Conservation (phyloP, 495 filamentous ascomycete species). For the Monascus purpureus region DNA sequence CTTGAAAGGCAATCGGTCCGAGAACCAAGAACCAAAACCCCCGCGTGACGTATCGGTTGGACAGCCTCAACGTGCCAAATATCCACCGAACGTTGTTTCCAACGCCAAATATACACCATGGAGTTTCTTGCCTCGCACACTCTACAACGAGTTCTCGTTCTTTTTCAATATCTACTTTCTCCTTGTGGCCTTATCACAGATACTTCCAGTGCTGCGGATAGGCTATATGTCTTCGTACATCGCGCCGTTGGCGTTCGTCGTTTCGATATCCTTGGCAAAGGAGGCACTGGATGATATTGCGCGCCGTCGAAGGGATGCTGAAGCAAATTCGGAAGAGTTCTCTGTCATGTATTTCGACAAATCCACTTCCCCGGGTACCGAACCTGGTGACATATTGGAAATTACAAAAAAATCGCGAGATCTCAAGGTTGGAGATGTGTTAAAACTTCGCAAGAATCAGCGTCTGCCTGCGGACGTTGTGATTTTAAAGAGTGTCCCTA, state of each 20-base stretch:
- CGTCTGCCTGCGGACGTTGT: slow-evolving; percentile 90
- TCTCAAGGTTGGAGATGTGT: slow-evolving; percentile 84
- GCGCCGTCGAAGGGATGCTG: slow-evolving; percentile 69
- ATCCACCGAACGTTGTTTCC: slow-evolving; percentile 64
- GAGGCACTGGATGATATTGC: slow-evolving; percentile 92
- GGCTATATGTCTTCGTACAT: slow-evolving; percentile 93
- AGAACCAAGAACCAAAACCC: slow-evolving; percentile 13
- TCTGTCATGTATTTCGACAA: slow-evolving; percentile 56
- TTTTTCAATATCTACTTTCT: slow-evolving; percentile 99
- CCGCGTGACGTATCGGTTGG: slow-evolving; percentile 31
- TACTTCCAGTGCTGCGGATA: slow-evolving; percentile 75
- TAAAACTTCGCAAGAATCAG: slow-evolving; percentile 83
- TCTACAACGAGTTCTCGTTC: slow-evolving; percentile 98
- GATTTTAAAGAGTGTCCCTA: slow-evolving; percentile 69
- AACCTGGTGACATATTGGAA: slow-evolving; percentile 28
- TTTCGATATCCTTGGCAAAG: slow-evolving; percentile 84
- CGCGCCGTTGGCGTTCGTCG: slow-evolving; percentile 81
- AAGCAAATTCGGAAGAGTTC: slow-evolving; percentile 89
- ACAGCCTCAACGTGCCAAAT: slow-evolving; percentile 27
- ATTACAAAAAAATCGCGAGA: slow-evolving; percentile 70
- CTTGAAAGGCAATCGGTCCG: slow-evolving; percentile 8
- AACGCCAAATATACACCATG: slow-evolving; percentile 98
- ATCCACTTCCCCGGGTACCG: slow-evolving; percentile 6
- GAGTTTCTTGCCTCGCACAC: slow-evolving; percentile 83
- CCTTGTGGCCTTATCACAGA: slow-evolving; percentile 85